Evolutionary conservation across 305 asterid genomes (phyloP).

Genomic region (Plantago coronopus): DNA sequence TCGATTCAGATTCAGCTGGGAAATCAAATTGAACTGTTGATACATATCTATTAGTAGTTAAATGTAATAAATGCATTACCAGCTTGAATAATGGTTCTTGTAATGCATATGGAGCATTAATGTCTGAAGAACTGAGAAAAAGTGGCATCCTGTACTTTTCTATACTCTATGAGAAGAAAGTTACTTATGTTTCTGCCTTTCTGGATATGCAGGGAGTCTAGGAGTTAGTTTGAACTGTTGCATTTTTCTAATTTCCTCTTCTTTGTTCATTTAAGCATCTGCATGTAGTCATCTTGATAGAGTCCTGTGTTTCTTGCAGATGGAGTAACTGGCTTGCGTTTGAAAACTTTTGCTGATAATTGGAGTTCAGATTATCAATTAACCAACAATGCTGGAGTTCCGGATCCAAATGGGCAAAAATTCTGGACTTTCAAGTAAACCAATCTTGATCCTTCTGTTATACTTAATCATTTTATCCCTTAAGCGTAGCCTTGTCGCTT

Average conservation of each 20-base stretch:
- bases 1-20: not conserved
- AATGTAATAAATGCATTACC: too few relatives aligned
- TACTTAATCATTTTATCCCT: not conserved
- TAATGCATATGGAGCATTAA: not conserved
- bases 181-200: too few relatives aligned
- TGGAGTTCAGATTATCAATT: slow-evolving; percentile 79
- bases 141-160: too few relatives aligned
- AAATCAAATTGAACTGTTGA: not conserved
- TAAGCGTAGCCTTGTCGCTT: not conserved
- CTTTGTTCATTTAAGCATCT: not conserved
- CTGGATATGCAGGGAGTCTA: not conserved
- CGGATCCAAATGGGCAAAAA: slow-evolving; percentile 77
- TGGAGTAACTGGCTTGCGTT: slow-evolving; percentile 89
- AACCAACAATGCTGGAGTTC: slow-evolving; percentile 96
- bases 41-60: not conserved
- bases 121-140: not conserved
- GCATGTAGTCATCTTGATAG: slow-evolving; percentile 18
- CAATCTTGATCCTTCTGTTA: slow-evolving; percentile 28
- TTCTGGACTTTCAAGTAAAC: slow-evolving; percentile 90
- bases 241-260: not conserved
- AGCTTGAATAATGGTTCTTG: not conserved
- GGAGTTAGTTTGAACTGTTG: not conserved
- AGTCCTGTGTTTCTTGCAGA: slow-evolving; percentile 45
- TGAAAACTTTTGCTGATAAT: slow-evolving; percentile 64
- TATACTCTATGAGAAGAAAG: too few relatives aligned